A percentile compares a stretch with the other conserved stretches of the same genome.
Evolutionary conservation across 202 grass and related monocot genomes (phyloP).

Genomic region (Digitaria exilis): DNA sequence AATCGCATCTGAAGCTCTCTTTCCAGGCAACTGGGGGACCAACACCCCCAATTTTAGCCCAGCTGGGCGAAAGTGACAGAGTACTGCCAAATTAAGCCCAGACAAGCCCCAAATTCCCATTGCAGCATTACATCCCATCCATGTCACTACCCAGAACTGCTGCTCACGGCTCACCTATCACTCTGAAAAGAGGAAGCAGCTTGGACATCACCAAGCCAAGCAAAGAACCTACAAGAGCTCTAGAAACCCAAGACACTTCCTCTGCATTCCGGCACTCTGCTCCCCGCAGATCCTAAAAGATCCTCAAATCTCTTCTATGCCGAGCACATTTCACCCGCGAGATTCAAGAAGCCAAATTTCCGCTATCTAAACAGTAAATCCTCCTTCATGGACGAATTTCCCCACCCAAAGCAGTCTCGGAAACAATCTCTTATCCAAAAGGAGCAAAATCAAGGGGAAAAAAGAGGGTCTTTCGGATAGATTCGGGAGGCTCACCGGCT

Average conservation of each 20-base stretch:
- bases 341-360: neutral
- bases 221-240: neutral
- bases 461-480: neutral
- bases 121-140: neutral
- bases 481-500: conserved; percentile 26
- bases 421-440: neutral
- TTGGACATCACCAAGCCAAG: conserved; percentile 1
- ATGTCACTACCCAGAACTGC: neutral
- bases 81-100: conserved; percentile 3
- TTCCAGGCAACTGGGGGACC: neutral
- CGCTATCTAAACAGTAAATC: neutral
- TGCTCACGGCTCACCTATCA: neutral
- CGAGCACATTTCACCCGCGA: neutral
- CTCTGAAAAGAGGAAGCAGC: neutral
- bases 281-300: neutral
- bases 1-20: neutral
- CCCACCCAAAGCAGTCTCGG: neutral
- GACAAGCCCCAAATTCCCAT: neutral
- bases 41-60: neutral
- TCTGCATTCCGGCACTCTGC: neutral
- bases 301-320: neutral
- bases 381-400: neutral
- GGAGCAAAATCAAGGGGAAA: neutral
- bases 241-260: neutral
- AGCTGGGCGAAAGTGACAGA: conserved; percentile 19